phyloP scores from a whole-genome alignment of 2,329 filamentous ascomycete genomes.

The Colletotrichum limetticola region DNA sequence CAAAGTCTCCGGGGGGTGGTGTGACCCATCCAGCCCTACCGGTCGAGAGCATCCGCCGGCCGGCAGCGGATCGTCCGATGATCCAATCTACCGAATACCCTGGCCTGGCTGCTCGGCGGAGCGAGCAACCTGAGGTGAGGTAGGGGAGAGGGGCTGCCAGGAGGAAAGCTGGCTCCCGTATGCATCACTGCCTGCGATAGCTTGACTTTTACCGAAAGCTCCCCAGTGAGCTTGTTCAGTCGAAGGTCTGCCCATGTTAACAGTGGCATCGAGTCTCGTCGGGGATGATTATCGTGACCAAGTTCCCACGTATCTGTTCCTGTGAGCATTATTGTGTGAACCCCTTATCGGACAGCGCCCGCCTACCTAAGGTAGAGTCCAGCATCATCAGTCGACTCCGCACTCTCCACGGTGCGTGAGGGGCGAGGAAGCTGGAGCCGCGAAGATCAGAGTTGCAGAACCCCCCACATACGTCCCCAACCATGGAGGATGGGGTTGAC shows the following conservation, averaged over 20 bases:
- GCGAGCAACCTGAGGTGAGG: background rate
- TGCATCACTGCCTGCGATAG: background rate
- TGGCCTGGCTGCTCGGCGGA: background rate
- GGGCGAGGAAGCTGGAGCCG: background rate
- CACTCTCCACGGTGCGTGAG: slow-evolving; percentile 12
- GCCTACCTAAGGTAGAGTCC: background rate
- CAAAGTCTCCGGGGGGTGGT: background rate
- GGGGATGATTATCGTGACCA: background rate
- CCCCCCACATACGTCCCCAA: slow-evolving; percentile 24
- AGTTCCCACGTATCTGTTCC: no score
- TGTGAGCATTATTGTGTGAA: background rate
- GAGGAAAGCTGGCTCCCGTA: background rate
- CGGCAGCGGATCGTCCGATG: slow-evolving; percentile 32
- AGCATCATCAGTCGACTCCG: slow-evolving; percentile 17
- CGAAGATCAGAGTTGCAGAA: background rate
- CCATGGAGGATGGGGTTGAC: slow-evolving; percentile 21
- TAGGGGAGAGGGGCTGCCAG: background rate
- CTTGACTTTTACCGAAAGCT: background rate
- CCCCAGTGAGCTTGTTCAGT: background rate
- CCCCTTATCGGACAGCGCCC: background rate
- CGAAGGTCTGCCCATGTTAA: background rate
- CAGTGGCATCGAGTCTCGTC: background rate
- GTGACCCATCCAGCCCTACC: slow-evolving; percentile 23
- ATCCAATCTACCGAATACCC: background rate
- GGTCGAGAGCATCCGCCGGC: slow-evolving; percentile 14